Evolutionary conservation across 192 early-diverging fungal species (phyloP), one percentile per base, ranked within the genome.

Genomic region (Haplosporangium gracile): DNA sequence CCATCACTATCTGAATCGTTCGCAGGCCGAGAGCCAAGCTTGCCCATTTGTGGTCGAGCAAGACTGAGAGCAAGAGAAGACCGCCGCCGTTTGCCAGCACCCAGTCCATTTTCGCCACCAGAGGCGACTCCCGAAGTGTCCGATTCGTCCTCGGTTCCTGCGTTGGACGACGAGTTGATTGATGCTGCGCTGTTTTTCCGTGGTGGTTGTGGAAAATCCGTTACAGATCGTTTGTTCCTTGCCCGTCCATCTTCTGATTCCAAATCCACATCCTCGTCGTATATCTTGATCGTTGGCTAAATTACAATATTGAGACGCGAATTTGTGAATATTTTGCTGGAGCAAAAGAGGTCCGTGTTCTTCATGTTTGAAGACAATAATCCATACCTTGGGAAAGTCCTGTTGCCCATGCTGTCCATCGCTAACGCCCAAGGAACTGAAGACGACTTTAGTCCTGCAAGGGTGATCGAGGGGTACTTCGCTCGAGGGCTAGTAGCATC

Each of bases 251-350:
- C 86, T 7, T 93, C 92, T 26, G 88, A 89, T 24, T 92, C 94
- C 84, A 94, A 72, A 77, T 95, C 94, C 51, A 95, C 89, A 65
- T 94, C 92, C 75, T 95, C 95, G 49, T 94, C 94, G 49, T 91
- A 95, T 22, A 89, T 94, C 73, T 95, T 94, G 38, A 96, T 95
- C 9, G 85, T 92, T 32, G 93, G 93, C 92, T 94, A 88, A 9
- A 42, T n/a, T 39, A 8, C 22, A 57, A 32, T 43, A 6, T n/a
- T 8, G 40, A 63, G 29, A 65, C 32, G 60, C 13, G n/a, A 65
- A 47, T 26, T 8, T 39, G 29, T 68, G 34, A 51, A 15, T 38
- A 65, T 53, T 76, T 32, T 68, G 1, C 49, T 72, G 11, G 11
- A 11, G 43, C 13, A 45, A 45, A 10, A 10, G 13, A 15, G 10